Evolutionary conservation across 2,329 filamentous ascomycete genomes (phyloP).

Genomic region (Colletotrichum filicis): DNA sequence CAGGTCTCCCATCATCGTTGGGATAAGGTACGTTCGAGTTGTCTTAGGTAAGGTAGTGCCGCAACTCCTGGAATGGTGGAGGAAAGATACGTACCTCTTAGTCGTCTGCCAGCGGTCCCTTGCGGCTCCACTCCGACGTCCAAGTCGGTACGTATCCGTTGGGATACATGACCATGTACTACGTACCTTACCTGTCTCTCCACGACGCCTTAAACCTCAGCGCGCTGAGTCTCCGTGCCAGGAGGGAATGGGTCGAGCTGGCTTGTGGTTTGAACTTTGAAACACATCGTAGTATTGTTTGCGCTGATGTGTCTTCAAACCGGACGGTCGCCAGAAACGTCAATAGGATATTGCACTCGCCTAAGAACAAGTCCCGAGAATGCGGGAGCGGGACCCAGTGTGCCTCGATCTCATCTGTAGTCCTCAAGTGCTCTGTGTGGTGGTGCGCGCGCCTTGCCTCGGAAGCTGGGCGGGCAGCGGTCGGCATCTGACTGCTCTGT

Average conservation of each 20-base stretch:
- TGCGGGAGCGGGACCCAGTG: slow-evolving; percentile 11
- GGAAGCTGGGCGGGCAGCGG: slow-evolving; percentile 18
- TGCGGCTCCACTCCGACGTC: slow-evolving; percentile 28
- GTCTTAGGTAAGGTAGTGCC: neutral
- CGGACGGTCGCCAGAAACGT: slow-evolving; percentile 32
- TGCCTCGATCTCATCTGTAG: slow-evolving; percentile 23
- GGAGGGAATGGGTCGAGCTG: slow-evolving; percentile 19
- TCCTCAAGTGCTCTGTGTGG: neutral
- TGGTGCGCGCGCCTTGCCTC: slow-evolving; percentile 16
- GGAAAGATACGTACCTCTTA: slow-evolving; percentile 2
- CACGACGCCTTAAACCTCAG: neutral
- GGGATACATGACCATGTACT: neutral
- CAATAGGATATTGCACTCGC: slow-evolving; percentile 16
- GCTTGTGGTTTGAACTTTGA: slow-evolving; percentile 33
- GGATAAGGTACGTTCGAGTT: slow-evolving; percentile 2
- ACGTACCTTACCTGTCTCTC: neutral
- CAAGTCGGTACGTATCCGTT: neutral
- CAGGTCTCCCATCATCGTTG: neutral
- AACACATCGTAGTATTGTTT: slow-evolving; percentile 34
- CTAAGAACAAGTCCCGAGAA: slow-evolving; percentile 8
- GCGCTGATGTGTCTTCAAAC: slow-evolving; percentile 33
- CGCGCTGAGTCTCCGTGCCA: neutral
- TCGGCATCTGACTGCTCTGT: slow-evolving; percentile 26
- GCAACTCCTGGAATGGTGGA: slow-evolving; percentile 2
- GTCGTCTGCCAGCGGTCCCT: slow-evolving; percentile 17